Base-by-base conservation (phyloP, 176 grass and related monocot species). In the Bonia amplexicaulis region DNA sequence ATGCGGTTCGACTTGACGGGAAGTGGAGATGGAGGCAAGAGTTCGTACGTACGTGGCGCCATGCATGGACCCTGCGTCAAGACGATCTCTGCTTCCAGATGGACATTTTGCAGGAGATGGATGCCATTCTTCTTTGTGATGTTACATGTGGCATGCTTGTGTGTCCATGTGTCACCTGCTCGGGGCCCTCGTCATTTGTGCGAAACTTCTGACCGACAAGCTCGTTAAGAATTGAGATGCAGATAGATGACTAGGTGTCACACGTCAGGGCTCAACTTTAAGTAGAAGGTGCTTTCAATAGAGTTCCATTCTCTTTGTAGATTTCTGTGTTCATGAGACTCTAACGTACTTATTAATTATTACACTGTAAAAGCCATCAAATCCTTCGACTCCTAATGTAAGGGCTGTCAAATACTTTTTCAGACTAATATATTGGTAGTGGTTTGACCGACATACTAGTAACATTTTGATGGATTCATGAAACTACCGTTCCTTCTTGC, bases 21-120 rank as follows among this genome's bases (percentile, higher is more conserved):
- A 27, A 20, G 70, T 49, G 14, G 78, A 53, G 80, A 76, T 16
- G 88, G 49, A 14, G 48, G 33, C 29, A 6, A 69, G 75, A 58
- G 77, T 33, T 48, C 4, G 77, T 27, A 71, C 0, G 60, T 59
- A 90, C 92, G 92, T 94, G 92, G 69, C 90, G 84, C 62, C 71
- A 31, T 93, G 95, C 95, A 92, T 91, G 94, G 46, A 3, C 26
- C 10, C 19, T 54, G 19, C 29, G 9, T 35, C 1, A 2, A 6
- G 54, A 83, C 55, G 42, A n/a, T 42, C n/a, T 86, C 6, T 42
- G 46, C 4, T 15, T 13, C 22, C 46, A 12, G 67, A 15, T 8
- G 39, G 39, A 29, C 53, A 48, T 35, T 59, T 58, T 25, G 39
- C 25, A 23, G 83, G 53, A 58, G 22, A 31, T 4, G 69, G 59